Evolutionary conservation across 805 yeast genomes (phyloP).

Genomic region (Cyberlindnera sargentensis): DNA sequence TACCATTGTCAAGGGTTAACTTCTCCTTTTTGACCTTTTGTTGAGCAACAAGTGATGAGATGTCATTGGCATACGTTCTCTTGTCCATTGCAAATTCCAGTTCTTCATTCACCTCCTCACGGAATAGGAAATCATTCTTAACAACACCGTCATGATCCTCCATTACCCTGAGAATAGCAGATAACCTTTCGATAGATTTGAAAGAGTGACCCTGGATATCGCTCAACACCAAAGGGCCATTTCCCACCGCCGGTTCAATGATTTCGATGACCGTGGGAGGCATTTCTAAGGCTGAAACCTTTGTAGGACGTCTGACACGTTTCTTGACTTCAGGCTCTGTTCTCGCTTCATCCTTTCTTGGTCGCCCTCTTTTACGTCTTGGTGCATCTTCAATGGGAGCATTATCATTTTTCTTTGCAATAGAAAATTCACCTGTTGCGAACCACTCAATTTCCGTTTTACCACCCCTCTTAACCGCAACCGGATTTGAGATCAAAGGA

Average conservation of each 20-base stretch:
- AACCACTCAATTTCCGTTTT: too few species aligned
- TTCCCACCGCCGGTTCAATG: too few species aligned
- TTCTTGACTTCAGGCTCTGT: slow-evolving; percentile 4
- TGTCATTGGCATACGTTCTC: slow-evolving; percentile 44
- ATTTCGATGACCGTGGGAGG: too few species aligned
- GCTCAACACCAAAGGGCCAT: slow-evolving; percentile 13
- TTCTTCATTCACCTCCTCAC: slow-evolving; percentile 32
- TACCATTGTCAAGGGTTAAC: slow-evolving; percentile 18
- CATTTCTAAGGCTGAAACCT: too few species aligned
- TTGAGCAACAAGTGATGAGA: slow-evolving; percentile 27
- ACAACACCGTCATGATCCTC: slow-evolving; percentile 39
- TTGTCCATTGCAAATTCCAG: slow-evolving; percentile 45
- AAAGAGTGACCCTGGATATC: slow-evolving; percentile 35
- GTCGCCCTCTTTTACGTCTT: slow-evolving; percentile 20
- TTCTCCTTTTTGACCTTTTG: slow-evolving; percentile 23
- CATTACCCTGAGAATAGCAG: slow-evolving; percentile 35
- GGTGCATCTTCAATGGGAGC: slow-evolving; percentile 3
- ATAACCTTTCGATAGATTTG: slow-evolving; percentile 37
- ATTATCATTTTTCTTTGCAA: too few species aligned
- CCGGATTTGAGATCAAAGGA: slow-evolving; percentile 18
- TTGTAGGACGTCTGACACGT: background rate
- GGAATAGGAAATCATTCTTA: slow-evolving; percentile 34
- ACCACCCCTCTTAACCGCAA: background rate
- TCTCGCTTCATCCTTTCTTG: slow-evolving; percentile 20
- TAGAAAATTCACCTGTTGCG: too few species aligned